A percentile compares a stretch with the other conserved stretches of the same genome.
Conservation (phyloP, 257 asterid genomes). For the Coffea canephora region DNA sequence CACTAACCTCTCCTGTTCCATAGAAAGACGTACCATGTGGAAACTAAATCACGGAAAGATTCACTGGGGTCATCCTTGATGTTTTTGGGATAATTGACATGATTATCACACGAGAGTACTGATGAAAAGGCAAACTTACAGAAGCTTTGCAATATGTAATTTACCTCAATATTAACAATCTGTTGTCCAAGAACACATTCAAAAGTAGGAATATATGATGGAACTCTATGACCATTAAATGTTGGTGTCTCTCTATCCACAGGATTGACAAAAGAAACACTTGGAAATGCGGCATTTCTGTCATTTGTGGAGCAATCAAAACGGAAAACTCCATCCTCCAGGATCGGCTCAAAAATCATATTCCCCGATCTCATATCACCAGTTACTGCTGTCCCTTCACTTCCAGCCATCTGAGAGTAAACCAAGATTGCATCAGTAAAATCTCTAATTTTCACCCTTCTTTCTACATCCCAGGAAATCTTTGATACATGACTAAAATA, state of each 20-base stretch:
- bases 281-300: conserved; percentile 73
- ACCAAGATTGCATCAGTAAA: conserved; percentile 30
- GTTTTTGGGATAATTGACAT: not conserved
- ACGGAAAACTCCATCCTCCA: conserved; percentile 86
- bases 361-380: conserved; percentile 45
- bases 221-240: conserved; percentile 33
- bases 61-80: conserved; percentile 18
- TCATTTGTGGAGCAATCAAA: conserved; percentile 85
- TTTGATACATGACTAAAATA: not conserved
- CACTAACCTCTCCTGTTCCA: conserved; percentile 96
- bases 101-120: not conserved
- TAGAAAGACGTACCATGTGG: conserved; percentile 83
- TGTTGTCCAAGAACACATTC: conserved; percentile 65
- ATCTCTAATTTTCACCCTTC: conserved; percentile 30
- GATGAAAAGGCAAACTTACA: not conserved
- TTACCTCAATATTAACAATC: conserved; percentile 68
- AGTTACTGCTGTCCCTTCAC: conserved; percentile 30
- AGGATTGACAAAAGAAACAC: conserved; percentile 60
- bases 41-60: conserved; percentile 45
- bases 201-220: conserved; percentile 64
- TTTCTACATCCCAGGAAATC: conserved; percentile 31
- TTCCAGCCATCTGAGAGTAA: conserved; percentile 17
- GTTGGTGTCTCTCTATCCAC: conserved; percentile 73
- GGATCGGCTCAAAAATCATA: conserved; percentile 80
- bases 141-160: not conserved